Evolutionary conservation across 148 eudicot species (phyloP).

Genomic region (Rhododendron griersonianum): DNA sequence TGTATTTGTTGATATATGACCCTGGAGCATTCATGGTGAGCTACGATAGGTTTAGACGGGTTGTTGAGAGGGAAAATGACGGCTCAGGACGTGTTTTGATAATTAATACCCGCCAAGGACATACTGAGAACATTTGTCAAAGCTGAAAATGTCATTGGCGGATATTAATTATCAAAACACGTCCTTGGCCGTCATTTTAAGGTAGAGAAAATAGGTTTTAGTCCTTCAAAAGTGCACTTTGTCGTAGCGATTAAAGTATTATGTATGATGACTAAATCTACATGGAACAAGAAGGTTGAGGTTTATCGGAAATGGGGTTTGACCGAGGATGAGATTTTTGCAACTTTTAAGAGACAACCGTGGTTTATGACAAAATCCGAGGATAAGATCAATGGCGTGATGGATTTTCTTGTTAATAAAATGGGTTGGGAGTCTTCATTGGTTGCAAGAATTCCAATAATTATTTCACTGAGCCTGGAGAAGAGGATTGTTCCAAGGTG

Average conservation of each 20-base stretch:
- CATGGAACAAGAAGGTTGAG: background rate
- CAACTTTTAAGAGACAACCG: background rate
- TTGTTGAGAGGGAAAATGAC: too few species aligned
- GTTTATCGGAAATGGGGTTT: background rate
- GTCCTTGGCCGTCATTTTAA: too few species aligned
- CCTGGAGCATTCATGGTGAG: background rate
- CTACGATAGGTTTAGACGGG: background rate
- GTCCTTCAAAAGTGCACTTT: conserved; percentile 2
- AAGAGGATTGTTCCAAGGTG: background rate
- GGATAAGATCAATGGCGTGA: background rate
- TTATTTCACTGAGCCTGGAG: background rate
- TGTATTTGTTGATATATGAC: background rate
- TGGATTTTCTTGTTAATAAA: background rate
- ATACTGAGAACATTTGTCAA: too few species aligned
- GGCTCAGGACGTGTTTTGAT: too few species aligned
- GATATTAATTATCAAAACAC: too few species aligned
- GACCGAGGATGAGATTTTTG: background rate
- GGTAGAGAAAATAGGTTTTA: conserved; percentile 19
- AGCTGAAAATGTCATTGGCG: too few species aligned
- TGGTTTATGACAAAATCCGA: background rate
- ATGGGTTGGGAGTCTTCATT: background rate
- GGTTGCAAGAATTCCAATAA: background rate
- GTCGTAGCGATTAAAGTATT: background rate
- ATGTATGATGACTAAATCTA: background rate
- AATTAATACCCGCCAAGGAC: too few species aligned